Evolutionary conservation across 1,284 basidiomycete genomes (phyloP).

Genomic region (Acaromyces ingoldii): DNA sequence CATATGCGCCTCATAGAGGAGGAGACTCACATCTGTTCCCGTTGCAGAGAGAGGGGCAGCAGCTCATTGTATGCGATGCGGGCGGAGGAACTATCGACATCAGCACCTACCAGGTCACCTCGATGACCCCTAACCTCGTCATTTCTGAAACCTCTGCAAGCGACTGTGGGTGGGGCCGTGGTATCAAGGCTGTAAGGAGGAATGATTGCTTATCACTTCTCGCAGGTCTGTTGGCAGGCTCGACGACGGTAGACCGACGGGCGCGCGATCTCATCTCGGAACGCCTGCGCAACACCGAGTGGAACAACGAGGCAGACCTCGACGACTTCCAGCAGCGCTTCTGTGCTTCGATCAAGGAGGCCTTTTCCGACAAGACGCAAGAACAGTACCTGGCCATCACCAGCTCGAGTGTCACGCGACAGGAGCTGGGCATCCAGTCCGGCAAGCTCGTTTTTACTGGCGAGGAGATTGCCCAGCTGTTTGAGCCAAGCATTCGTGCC

Average conservation of each 20-base stretch:
- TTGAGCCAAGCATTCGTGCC: slow-evolving; percentile 7
- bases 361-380: slow-evolving; percentile 3
- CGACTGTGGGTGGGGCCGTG: too few species aligned
- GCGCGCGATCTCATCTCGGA: slow-evolving; percentile 7
- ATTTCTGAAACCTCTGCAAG: slow-evolving; percentile 6
- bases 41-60: slow-evolving; percentile 4
- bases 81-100: slow-evolving; percentile 14
- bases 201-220: too few species aligned
- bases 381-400: slow-evolving; percentile 8
- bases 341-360: slow-evolving; percentile 12
- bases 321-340: slow-evolving; percentile 4
- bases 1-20: too few species aligned
- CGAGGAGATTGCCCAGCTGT: slow-evolving; percentile 9
- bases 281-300: slow-evolving; percentile 9
- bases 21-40: too few species aligned
- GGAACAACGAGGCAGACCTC: slow-evolving; percentile 10
- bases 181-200: too few species aligned
- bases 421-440: slow-evolving; percentile 3
- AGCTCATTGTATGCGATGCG: slow-evolving; percentile 11
- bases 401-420: slow-evolving; percentile 2
- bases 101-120: slow-evolving; percentile 8
- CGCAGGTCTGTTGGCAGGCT: slow-evolving; percentile 13
- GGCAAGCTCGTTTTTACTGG: slow-evolving; percentile 11
- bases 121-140: slow-evolving; percentile 1
- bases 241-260: slow-evolving; percentile 11